phyloP scores from a whole-genome alignment of 768 basidiomycete genomes.

The Dioszegia hungarica region DNA sequence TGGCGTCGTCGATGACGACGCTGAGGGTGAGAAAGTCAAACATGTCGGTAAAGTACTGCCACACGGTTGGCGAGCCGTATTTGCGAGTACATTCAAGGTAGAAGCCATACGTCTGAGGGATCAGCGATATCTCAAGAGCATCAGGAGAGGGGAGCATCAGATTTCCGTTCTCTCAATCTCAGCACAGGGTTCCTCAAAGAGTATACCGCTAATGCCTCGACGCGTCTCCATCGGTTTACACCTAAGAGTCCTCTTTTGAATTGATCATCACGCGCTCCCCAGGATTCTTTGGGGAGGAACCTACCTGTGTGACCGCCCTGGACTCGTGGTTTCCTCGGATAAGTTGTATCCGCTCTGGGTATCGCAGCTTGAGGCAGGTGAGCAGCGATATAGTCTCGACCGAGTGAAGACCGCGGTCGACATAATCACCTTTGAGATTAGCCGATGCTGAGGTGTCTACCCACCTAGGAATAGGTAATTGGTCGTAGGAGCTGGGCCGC shows the following conservation, averaged over 20 bases:
- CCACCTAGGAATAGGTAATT: conserved; percentile 96
- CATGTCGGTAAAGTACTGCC: conserved; percentile 99
- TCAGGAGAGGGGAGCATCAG: conserved; percentile 25
- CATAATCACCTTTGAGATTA: conserved; percentile 76
- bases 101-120: conserved; percentile 88
- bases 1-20: conserved; percentile 96
- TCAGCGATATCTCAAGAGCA: conserved; percentile 16
- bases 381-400: conserved; percentile 97
- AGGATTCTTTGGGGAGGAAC: background rate
- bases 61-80: conserved; percentile 91
- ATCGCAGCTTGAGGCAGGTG: conserved; percentile 92
- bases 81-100: conserved; percentile 97
- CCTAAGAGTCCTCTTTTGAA: conserved; percentile 46
- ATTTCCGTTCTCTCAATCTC: conserved; percentile 43
- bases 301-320: conserved; percentile 91
- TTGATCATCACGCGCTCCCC: conserved; percentile 30
- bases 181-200: conserved; percentile 32
- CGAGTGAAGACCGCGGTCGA: conserved; percentile 93
- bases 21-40: conserved; percentile 97
- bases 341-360: conserved; percentile 91
- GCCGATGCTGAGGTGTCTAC: conserved; percentile 39
- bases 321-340: conserved; percentile 98
- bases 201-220: conserved; percentile 27
- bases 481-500: conserved; percentile 90
- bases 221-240: conserved; percentile 19